These are phyloP conservation scores for Arabidopsis lyrata DNA, from an alignment of 441 rosid genomes.

Conservation along the genomic window DNA sequence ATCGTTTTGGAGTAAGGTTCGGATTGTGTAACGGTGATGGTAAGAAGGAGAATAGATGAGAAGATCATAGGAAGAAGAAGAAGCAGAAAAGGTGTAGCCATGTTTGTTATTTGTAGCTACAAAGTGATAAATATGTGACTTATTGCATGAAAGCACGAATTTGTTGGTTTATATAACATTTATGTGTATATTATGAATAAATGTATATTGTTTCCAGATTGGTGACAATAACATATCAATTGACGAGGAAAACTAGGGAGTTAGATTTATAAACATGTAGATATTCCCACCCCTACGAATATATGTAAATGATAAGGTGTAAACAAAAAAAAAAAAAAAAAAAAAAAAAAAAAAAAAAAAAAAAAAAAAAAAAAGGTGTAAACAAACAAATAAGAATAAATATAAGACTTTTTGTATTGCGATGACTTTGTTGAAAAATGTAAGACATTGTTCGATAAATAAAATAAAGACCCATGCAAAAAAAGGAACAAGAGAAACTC, in stretches of 20 bases:
- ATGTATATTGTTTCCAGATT: background rate
- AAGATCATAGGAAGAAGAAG: slow-evolving; percentile 24
- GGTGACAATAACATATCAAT: slow-evolving; percentile 26
- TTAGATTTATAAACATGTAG: too few relatives aligned
- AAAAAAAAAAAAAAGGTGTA: too few relatives aligned
- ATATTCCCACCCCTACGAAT: too few relatives aligned
- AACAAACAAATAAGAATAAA: too few relatives aligned
- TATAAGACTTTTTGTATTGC: too few relatives aligned
- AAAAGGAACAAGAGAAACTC: background rate
- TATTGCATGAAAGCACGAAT: background rate
- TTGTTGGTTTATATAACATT: slow-evolving; percentile 9
- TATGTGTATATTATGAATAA: background rate
- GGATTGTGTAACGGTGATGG: slow-evolving; percentile 22
- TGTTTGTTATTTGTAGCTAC: slow-evolving; percentile 26
- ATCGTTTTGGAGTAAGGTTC: slow-evolving; percentile 27
- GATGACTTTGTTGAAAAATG: too few relatives aligned
- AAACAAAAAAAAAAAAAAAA: too few relatives aligned
- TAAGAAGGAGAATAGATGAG: slow-evolving; percentile 25
- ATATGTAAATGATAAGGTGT: too few relatives aligned
- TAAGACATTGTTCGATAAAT: background rate
- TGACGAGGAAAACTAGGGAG: slow-evolving; percentile 9
- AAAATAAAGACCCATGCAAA: background rate
- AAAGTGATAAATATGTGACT: too few relatives aligned
- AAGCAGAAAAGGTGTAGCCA: slow-evolving; percentile 14
- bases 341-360: too few relatives aligned